A percentile compares a stretch with the other conserved stretches of the same genome.
These are phyloP conservation scores for Sanguinoderma infundibulare DNA, from an alignment of 1,284 basidiomycete species.

Conservation along the genomic window DNA sequence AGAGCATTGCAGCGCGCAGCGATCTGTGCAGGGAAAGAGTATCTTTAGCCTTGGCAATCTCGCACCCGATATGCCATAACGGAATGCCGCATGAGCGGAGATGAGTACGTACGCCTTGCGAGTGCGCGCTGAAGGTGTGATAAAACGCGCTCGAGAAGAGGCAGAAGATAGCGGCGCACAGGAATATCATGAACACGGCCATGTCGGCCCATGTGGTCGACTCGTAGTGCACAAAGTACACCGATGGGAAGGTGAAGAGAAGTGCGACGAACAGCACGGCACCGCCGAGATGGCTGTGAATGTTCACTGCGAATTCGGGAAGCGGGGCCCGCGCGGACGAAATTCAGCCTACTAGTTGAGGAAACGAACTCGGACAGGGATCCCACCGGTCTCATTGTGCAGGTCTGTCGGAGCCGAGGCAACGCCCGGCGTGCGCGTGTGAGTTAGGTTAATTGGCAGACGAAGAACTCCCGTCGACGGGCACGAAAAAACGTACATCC, in stretches of 20 bases:
- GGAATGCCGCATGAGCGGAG: neutral
- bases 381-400: constrained; percentile 82
- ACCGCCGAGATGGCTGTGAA: constrained; percentile 86
- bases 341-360: neutral
- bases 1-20: constrained; percentile 49
- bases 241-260: constrained; percentile 53
- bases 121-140: constrained; percentile 82
- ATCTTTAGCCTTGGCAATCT: neutral
- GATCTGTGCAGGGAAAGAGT: constrained; percentile 26
- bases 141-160: constrained; percentile 77
- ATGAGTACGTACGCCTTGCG: constrained; percentile 52
- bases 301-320: constrained; percentile 72
- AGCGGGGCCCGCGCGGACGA: constrained; percentile 4
- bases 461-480: constrained; percentile 1
- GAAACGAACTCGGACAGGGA: neutral
- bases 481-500: constrained; percentile 60
- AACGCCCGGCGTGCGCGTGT: neutral
- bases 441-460: neutral
- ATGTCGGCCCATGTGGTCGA: constrained; percentile 67
- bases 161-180: constrained; percentile 77
- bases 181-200: constrained; percentile 69
- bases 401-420: constrained; percentile 54
- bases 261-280: constrained; percentile 72
- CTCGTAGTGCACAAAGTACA: constrained; percentile 53
- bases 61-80: neutral